These are phyloP conservation scores for Phalaenopsis hybrid DNA, from an alignment of 116 monocot genomes.

Conservation along the genomic window DNA sequence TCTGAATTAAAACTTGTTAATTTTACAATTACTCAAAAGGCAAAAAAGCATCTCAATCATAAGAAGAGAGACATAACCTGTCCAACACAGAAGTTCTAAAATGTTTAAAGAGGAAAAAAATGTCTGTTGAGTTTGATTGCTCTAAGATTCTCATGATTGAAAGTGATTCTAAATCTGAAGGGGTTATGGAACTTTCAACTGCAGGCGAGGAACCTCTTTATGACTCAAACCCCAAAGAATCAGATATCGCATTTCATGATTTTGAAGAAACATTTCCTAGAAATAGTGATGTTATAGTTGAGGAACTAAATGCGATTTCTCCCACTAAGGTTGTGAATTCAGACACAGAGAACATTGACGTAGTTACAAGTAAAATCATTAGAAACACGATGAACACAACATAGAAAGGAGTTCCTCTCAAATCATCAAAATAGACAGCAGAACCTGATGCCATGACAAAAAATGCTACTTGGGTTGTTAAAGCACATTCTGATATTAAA, in stretches of 20 bases:
- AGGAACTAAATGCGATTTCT: background rate
- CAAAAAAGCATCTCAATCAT: too few relatives aligned
- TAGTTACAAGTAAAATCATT: background rate
- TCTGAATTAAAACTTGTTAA: too few relatives aligned
- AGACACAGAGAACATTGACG: background rate
- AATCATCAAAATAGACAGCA: background rate
- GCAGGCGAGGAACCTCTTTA: background rate
- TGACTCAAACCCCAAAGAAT: background rate
- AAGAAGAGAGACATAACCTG: too few relatives aligned
- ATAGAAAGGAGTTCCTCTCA: background rate
- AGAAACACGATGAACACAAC: background rate
- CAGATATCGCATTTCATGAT: background rate
- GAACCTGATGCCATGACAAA: background rate
- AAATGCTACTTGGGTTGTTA: background rate
- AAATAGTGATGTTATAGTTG: constrained; percentile 2
- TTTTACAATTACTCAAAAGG: too few relatives aligned
- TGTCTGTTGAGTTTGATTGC: background rate
- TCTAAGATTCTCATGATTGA: background rate
- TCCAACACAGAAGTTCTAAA: too few relatives aligned
- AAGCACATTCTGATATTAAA: background rate
- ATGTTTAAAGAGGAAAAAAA: too few relatives aligned
- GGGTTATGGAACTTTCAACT: background rate
- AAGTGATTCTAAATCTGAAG: constrained; percentile 1
- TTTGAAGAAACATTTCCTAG: background rate
- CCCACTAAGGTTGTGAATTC: background rate